Base-by-base conservation (phyloP, 441 rosid species). In the Isatis lusitanica region DNA sequence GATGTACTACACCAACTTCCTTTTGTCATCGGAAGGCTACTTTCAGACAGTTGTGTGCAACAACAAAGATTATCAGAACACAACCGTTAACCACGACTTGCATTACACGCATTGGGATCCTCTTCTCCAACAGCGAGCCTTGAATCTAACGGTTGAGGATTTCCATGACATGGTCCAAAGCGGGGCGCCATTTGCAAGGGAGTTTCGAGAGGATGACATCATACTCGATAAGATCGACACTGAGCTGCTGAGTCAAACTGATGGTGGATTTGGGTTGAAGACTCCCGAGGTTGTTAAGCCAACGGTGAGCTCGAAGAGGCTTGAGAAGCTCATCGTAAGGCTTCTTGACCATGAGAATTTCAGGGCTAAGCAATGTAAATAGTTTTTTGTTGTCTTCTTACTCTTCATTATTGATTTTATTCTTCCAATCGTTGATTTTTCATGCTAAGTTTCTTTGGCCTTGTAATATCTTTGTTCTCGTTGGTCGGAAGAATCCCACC, bases 41-140 rank as follows among this genome's bases (percentile, higher is more conserved):
- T 93, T 93, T 75, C 98, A 91, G 79, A 86, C 96, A 12, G 94
- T 87, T 21, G 78, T 89, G 63, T 91, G 92, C 86, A 93, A 93
- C 83, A 87, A 89, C 79, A 90, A 87, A 78, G 90, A 89, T 74
- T 93, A 78, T 83, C 98, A 93, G 81, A 90, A 89, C 79, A 88
- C 95, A 0, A 88, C 94, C 0, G 82, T 90, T 38, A 90, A 89
- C 78, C 91, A 89, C 15, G 91, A 89, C 70, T 72, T 89, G 82
- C 97, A 82, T 75, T 90, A 85, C 80, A 80, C 74, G 31, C 87
- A 73, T 71, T 93, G 94, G 97, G 94, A 90, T 69, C 84, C 79
- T 57, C 91, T 88, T 74, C 90, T 88, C 15, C 89, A 87, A 81
- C 91, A 86, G 74, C 85, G 78, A 1, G 87, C 92, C 0, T 6